Base-by-base conservation (phyloP, 257 asterid genomes). In the Lavandula angustifolia region DNA sequence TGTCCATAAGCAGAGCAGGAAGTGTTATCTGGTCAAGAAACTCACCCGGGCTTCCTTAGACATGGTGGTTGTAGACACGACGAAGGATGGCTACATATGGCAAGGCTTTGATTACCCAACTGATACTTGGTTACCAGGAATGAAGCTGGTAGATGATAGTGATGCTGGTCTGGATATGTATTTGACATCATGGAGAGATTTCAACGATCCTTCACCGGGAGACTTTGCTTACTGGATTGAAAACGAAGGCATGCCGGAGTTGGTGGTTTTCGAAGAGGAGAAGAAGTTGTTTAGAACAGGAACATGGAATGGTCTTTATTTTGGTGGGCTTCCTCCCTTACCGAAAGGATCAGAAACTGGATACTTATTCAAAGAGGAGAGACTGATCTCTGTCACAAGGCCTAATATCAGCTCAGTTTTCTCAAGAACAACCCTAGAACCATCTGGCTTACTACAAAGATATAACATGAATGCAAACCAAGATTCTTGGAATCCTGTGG, bases 1-100 rank as follows among this genome's bases (percentile, higher is more conserved):
- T 69, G 0, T 22, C 54, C 35, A 51, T 73, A 32, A 16, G 43
- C 31, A 48, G 49, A 3, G 41, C 2, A 14, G 58, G 58, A 14
- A 55, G 12, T 56, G 4, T 60, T 22, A 61, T 73, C 52, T 73
- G 82, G 82, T 73, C 72, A 0, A 11, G 62, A 3, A 66, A 69
- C 49, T 7, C 66, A 5, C 49, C 79, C 0, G 1, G 0, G 3
- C 8, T 9, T n/a, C n/a, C n/a, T n/a, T n/a, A n/a, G n/a, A 77
- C 56, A 60, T 77, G 29, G 64, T 58, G 37, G 6, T 58, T 18
- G 6, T 4, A 1, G 49, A 57, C 35, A 3, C 38, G 3, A 9
- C 6, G 1, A 10, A 2, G 9, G 32, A 55, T 9, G 62, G 14
- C 13, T 17, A 16, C 49, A 5, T 58, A 9, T 58, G 64, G 64